Evolutionary conservation across 2,329 filamentous ascomycete species (phyloP).

Genomic region (Exophiala mesophila): DNA sequence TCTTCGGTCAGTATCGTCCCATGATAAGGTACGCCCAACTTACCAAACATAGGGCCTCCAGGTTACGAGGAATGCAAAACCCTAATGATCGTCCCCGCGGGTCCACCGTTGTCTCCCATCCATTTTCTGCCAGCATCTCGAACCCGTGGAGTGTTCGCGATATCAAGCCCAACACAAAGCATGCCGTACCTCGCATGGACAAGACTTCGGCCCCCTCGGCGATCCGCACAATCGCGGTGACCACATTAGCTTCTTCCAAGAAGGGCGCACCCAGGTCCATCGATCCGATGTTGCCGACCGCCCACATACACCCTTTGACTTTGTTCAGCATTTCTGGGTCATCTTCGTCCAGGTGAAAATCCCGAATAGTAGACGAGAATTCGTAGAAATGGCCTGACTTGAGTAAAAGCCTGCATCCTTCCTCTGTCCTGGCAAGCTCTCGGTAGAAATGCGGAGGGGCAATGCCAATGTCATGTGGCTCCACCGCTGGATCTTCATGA

Average conservation of each 20-base stretch:
- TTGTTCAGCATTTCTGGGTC: constrained; percentile 83
- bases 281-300: constrained; percentile 93
- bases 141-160: constrained; percentile 88
- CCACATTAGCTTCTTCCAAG: constrained; percentile 82
- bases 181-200: constrained; percentile 89
- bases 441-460: constrained; percentile 98
- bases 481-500: constrained; percentile 54
- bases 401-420: constrained; percentile 83
- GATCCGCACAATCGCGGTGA: constrained; percentile 80
- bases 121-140: constrained; percentile 80
- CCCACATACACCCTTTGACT: constrained; percentile 96
- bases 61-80: constrained; percentile 75
- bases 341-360: constrained; percentile 78
- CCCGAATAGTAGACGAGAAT: constrained; percentile 81
- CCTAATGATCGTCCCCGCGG: constrained; percentile 77
- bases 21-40: too few relatives aligned
- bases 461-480: constrained; percentile 52
- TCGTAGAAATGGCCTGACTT: constrained; percentile 96
- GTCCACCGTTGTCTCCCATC: constrained; percentile 90
- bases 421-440: constrained; percentile 84
- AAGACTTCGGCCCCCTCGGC: constrained; percentile 84
- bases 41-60: constrained; percentile 69
- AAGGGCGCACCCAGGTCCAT: constrained; percentile 97
- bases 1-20: constrained; percentile 13
- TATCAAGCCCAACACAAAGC: constrained; percentile 90